Evolutionary conservation across 768 basidiomycete genomes (phyloP).

Genomic region (Lentinula sp.): DNA sequence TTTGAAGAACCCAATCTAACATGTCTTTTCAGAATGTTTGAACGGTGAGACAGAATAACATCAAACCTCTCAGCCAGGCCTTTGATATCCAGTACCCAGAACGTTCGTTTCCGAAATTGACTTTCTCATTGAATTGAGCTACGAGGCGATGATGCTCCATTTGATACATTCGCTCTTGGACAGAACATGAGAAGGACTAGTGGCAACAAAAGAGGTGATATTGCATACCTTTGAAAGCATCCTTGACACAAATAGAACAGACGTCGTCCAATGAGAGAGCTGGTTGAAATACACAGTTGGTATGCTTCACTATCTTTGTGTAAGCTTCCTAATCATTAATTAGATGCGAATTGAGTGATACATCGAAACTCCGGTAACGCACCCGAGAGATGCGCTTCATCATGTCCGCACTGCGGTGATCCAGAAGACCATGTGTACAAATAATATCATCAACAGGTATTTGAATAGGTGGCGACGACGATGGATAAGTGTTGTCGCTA

Average conservation of each 20-base stretch:
- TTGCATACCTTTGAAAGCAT: slow-evolving; percentile 48
- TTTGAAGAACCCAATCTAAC: slow-evolving; percentile 66
- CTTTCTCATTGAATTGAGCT: slow-evolving; percentile 47
- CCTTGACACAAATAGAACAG: slow-evolving; percentile 54
- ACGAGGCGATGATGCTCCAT: slow-evolving; percentile 62
- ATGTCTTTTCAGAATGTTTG: neutral
- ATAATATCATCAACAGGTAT: slow-evolving; percentile 41
- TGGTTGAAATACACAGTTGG: slow-evolving; percentile 44
- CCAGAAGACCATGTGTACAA: slow-evolving; percentile 57
- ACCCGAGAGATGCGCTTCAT: slow-evolving; percentile 61
- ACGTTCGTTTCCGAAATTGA: slow-evolving; percentile 24
- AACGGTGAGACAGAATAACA: neutral
- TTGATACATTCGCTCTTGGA: slow-evolving; percentile 62
- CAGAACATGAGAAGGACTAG: slow-evolving; percentile 1
- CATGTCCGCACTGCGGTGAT: slow-evolving; percentile 49
- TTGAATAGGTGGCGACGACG: neutral
- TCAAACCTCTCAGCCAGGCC: slow-evolving; percentile 66
- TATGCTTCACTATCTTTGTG: slow-evolving; percentile 33
- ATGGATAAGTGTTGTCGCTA: slow-evolving; percentile 4
- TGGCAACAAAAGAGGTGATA: neutral
- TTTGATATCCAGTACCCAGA: slow-evolving; percentile 71
- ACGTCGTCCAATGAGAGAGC: slow-evolving; percentile 42
- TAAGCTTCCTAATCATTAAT: slow-evolving; percentile 32
- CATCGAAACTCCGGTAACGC: neutral
- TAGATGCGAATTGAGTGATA: neutral